Base-by-base conservation (phyloP, 169 alveolate genomes). In the Theileria equi region DNA sequence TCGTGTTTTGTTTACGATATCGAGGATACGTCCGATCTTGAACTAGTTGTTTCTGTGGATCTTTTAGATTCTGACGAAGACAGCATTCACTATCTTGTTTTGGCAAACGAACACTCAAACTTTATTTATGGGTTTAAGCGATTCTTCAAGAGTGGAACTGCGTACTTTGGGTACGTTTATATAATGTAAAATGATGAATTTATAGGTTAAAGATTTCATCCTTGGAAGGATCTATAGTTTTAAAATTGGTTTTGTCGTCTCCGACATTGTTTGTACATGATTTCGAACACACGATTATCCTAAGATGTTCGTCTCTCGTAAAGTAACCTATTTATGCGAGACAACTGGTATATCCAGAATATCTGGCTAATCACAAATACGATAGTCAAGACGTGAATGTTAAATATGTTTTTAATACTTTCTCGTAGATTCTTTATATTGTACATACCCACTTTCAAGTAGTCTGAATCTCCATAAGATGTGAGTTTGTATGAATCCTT, bases 41-140 rank as follows among this genome's bases (percentile, higher is more conserved):
- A 77, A 13, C 26, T 77, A 34, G 26, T 34, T 19, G 79, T 77
- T 17, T 21, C 21, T 35, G 16, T 67, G 26, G 29, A 29, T 21
- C 58, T 47, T 13, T 16, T 53, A 0, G 23, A 28, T 26, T 1
- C 17, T 0, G 40, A 48, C 10, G 36, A 44, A 41, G 74, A 57
- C 19, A 13, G n/a, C 28, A 5, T 47, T 16, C 63, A 50, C 59
- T 77, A 77, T 40, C 26, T 77, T 36, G 50, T 62, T 36, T 25
- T 77, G 13, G 79, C 41, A 1, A 59, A 67, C 29, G 57, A 58
- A 11, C 8, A 32, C 13, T 58, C 86, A 2, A 50, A 67, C 28
- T 58, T 58, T 10, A 45, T 77, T 5, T 77, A 67, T 21, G 86
- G 86, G 13, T 77, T 63, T 54, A 77, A 67, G n/a, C n/a, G n/a